These are phyloP conservation scores for Puya raimondii DNA, from an alignment of 176 grass and related monocot genomes.

Conservation along the genomic window DNA sequence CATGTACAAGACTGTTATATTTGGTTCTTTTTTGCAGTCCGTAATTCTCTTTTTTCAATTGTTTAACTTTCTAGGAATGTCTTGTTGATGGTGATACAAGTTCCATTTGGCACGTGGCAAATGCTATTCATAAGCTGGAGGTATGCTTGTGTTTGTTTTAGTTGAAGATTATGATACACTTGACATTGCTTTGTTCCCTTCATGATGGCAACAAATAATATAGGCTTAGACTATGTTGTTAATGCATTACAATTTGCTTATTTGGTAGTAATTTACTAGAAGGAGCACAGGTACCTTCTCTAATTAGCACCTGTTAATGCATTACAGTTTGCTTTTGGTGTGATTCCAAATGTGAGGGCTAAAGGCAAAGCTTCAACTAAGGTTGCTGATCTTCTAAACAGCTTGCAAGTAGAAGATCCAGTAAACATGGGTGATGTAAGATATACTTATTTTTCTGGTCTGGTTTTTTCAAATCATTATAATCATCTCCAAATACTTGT, in stretches of 20 bases:
- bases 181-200: neutral
- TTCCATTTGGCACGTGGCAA: constrained; percentile 95
- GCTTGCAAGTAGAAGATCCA: constrained; percentile 84
- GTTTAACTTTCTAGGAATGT: constrained; percentile 52
- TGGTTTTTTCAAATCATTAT: constrained; percentile 14
- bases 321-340: constrained; percentile 86
- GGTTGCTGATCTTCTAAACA: constrained; percentile 79
- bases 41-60: constrained; percentile 10
- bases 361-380: constrained; percentile 82
- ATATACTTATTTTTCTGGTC: neutral
- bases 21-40: neutral
- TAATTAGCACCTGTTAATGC: neutral
- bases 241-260: neutral
- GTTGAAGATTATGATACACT: neutral
- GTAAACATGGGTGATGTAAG: constrained; percentile 84
- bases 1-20: neutral
- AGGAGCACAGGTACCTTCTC: neutral
- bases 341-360: constrained; percentile 80
- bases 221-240: neutral
- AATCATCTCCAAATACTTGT: constrained; percentile 5
- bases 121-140: constrained; percentile 95
- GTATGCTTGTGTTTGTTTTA: constrained; percentile 23
- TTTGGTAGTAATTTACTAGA: neutral
- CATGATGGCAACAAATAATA: neutral
- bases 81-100: constrained; percentile 84